These are phyloP conservation scores for Aspergillus sparsus DNA, from an alignment of 495 filamentous ascomycete species.

Conservation along the genomic window DNA sequence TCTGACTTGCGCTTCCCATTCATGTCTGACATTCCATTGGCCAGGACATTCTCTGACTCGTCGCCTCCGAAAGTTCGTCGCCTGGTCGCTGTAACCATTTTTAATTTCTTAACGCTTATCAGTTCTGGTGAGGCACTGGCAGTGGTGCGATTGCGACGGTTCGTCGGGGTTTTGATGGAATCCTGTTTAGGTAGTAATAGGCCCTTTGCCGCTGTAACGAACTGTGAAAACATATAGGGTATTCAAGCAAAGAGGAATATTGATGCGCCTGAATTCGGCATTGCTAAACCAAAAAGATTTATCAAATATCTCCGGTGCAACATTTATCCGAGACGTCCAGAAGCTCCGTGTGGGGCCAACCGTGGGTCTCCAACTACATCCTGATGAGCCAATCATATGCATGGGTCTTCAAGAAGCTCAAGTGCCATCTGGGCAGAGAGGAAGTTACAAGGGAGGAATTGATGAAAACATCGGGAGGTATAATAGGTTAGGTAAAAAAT, in stretches of 20 bases:
- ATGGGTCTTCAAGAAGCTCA: background rate
- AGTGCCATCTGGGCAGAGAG: too few species aligned
- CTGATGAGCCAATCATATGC: background rate
- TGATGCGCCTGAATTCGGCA: conserved; percentile 20
- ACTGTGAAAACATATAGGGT: conserved; percentile 47
- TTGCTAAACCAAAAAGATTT: conserved; percentile 23
- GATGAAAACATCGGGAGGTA: background rate
- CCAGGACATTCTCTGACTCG: conserved; percentile 19
- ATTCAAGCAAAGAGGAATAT: conserved; percentile 19
- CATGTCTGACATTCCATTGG: conserved; percentile 22
- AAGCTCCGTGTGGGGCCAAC: background rate
- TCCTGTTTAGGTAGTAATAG: conserved; percentile 38
- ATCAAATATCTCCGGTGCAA: conserved; percentile 41
- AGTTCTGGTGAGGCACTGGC: conserved; percentile 21
- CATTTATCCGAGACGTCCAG: conserved; percentile 34
- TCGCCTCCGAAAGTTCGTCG: conserved; percentile 27
- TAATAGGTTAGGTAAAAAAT: background rate
- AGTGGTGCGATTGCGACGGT: conserved; percentile 23
- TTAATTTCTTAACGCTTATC: conserved; percentile 19
- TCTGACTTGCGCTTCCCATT: conserved; percentile 43
- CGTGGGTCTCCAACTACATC: background rate
- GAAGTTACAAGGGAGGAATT: too few species aligned
- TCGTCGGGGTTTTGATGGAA: conserved; percentile 22
- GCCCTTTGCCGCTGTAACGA: conserved; percentile 49
- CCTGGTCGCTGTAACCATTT: conserved; percentile 46